Base-by-base conservation (phyloP, 2,329 filamentous ascomycete genomes). In the Fusarium sp. region DNA sequence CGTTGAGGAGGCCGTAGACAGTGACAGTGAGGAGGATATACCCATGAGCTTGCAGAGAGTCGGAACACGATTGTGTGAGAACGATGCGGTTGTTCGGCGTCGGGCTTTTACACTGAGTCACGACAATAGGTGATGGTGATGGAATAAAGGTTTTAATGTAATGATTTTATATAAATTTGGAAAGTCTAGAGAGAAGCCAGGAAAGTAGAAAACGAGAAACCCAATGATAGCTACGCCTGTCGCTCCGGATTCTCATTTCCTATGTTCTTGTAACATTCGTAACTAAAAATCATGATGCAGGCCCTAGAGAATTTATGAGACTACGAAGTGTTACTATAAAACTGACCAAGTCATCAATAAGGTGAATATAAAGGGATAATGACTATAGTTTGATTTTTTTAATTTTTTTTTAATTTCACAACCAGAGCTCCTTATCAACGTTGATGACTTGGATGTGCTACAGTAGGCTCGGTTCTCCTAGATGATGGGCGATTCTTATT, bases 41-140 rank as follows among this genome's bases (percentile, higher is more conserved):
- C 86, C 86, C 3, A 79, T 83, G 72, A 86, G 84, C 66, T 71
- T 88, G 64, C 85, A 85, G 67, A 82, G 86, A 62, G 85, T 88
- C 3, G 83, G 85, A 38, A 84, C 84, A 22, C 82, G 82, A 44
- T 40, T 83, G 14, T 78, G 78, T 55, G 77, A 79, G 55, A 78
- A 79, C 16, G 77, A 79, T 56, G 75, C 77, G 14, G 72, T 79
- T n/a, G 77, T 77, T 29, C 78, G 82, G 51, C 75, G 81, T 42
- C 75, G 79, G 22, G 68, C 76, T 1, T 79, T 78, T 67, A 76
- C 78, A 44, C 40, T 73, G 20, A 74, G 69, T 35, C 62, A 69
- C 24, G 67, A 72, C 46, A 57, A 69, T 16, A 69, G 64, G 56
- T 70, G 58, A 49, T 57, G 64, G 56, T 70, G 58, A 49, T 57